Evolutionary conservation across 2,329 filamentous ascomycete genomes (phyloP).

Genomic region (Fonsecaea nubica): DNA sequence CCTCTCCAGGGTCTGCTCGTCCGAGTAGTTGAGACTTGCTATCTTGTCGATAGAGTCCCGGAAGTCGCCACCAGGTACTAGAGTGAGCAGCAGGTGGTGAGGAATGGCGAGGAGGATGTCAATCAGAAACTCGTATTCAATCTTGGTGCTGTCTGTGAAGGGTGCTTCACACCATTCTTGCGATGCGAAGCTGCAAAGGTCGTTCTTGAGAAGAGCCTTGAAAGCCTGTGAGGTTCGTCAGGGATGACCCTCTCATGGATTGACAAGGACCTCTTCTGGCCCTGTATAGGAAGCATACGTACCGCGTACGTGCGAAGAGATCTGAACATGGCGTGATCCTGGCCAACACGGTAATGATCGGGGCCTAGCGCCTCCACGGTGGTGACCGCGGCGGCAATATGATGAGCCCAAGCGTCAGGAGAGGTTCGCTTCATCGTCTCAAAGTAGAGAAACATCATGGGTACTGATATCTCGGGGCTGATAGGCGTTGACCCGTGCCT

Average conservation of each 20-base stretch:
- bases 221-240: slow-evolving; percentile 6
- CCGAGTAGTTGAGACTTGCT: neutral
- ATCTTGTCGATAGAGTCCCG: slow-evolving; percentile 1
- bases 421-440: slow-evolving; percentile 14
- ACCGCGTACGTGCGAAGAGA: slow-evolving; percentile 17
- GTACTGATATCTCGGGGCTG: slow-evolving; percentile 3
- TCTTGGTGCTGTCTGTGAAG: slow-evolving; percentile 15
- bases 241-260: neutral
- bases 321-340: slow-evolving; percentile 12
- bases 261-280: neutral
- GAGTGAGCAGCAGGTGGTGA: slow-evolving; percentile 9
- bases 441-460: slow-evolving; percentile 19
- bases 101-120: slow-evolving; percentile 18
- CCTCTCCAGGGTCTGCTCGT: neutral
- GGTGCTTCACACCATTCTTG: slow-evolving; percentile 16
- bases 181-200: slow-evolving; percentile 13
- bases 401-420: slow-evolving; percentile 4
- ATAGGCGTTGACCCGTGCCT: neutral
- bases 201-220: slow-evolving; percentile 8
- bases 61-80: slow-evolving; percentile 2
- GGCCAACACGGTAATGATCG: slow-evolving; percentile 1
- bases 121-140: slow-evolving; percentile 12
- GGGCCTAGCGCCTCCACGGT: neutral
- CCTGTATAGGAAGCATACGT: neutral
- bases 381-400: slow-evolving; percentile 6